Conservation (phyloP, 169 alveolate genomes). For the Plasmodium yoelii region DNA sequence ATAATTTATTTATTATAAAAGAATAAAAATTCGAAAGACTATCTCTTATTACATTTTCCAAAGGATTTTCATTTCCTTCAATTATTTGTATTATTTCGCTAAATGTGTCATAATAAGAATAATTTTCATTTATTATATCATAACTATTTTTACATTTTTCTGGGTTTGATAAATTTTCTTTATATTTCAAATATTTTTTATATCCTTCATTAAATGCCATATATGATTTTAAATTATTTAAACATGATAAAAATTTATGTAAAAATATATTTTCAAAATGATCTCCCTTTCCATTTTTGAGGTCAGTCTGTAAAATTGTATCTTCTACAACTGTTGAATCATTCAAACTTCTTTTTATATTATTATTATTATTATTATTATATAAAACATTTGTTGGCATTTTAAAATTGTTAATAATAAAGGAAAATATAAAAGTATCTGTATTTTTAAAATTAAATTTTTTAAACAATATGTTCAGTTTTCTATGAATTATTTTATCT, state of each 20-base stretch:
- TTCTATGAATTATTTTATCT: constrained; percentile 29
- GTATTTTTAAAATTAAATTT: constrained; percentile 50
- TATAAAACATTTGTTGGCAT: neutral
- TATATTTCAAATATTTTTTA: constrained; percentile 17
- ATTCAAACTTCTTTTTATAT: neutral
- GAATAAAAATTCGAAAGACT: constrained; percentile 20
- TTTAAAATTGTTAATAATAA: constrained; percentile 36
- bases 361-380: neutral
- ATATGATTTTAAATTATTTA: constrained; percentile 28
- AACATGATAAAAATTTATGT: constrained; percentile 19
- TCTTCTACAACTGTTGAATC: too few species aligned
- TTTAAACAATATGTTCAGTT: constrained; percentile 35
- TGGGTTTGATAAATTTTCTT: constrained; percentile 12
- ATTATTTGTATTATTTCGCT: constrained; percentile 2
- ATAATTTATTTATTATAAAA: constrained; percentile 18
- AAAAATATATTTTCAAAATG: constrained; percentile 41
- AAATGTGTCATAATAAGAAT: constrained; percentile 29
- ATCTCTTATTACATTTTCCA: constrained; percentile 7
- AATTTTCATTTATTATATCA: neutral
- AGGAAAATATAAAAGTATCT: constrained; percentile 33
- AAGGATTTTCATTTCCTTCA: constrained; percentile 2
- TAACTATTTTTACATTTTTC: neutral
- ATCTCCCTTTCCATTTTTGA: neutral
- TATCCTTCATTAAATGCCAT: constrained; percentile 53
- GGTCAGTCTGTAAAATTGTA: too few species aligned